Base-by-base conservation (phyloP, 2,329 filamentous ascomycete genomes). In the Lasiodiplodia sp. region DNA sequence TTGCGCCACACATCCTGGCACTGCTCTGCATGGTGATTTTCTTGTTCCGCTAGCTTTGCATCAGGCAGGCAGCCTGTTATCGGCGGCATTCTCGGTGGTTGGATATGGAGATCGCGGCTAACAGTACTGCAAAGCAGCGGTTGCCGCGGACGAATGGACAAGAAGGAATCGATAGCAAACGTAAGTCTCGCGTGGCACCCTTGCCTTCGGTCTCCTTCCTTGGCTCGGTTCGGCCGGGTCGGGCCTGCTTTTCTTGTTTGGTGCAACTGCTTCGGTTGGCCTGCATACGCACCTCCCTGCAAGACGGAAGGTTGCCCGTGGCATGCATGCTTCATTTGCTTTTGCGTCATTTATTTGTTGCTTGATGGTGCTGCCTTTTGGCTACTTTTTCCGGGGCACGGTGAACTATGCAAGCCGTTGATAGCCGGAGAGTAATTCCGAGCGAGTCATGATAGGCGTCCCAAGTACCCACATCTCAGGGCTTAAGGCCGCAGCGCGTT, bases 191-290 rank as follows among this genome's bases (percentile, higher is more conserved):
- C 60, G 60, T 52, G 28, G 60, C 60, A 63, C 60, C 60, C 60
- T 64, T 37, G 60, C 52, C 16, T 8, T 31, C 16, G 52, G 52
- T 34, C 52, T 52, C 31, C 52, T 34, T 38, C 7, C 44, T 37
- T 64, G 60, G 44, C 60, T 37, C 31, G 60, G 60, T 53, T 64
- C 47, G 60, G 60, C 44, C 60, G 60, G 60, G 60, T 64, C 60
- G 60, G 60, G 31, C 60, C 44, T 64, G 60, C 60, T 64, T 52
- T 64, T 34, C 40, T 51, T 25, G 14, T 60, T 25, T 44, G 56
- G 56, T 2, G 55, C 34, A 57, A n/a, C 18, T 38, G 12, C 14
- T 38, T 16, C 11, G 38, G 38, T 23, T 23, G 40, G 28, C 16
- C 23, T 21, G 31, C 44, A 21, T 21, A 21, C 16, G 40, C 40